Evolutionary conservation across 768 basidiomycete species (phyloP), one percentile per base, ranked within the genome.

Genomic region (Suillus subaureus): DNA sequence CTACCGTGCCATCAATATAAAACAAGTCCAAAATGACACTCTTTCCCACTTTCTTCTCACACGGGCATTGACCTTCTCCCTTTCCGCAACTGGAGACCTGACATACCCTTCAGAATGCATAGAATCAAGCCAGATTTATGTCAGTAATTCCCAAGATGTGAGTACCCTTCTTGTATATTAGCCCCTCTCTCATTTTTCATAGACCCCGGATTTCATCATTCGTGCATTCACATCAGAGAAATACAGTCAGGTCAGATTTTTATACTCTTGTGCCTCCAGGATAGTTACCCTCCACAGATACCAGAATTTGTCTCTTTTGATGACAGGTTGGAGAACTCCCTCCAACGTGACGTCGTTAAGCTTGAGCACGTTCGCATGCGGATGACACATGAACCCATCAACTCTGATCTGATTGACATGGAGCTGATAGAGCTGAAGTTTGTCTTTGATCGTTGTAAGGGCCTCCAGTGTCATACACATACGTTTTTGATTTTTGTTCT

Each of bases 11-110:
- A 82, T 96, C 80, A 87, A 89, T 66, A 81, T 93, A 67, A 95
- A 95, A 74, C 91, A 93, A 71, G 85, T 96, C 28, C 94, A 97
- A 74, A 85, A 90, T 64, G 96, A 97, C 71, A 97, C 96, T 1
- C 81, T 97, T 9, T 93, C 93, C 2, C 93, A 97, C 73, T 85
- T 93, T 63, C 77, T 95, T 61, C 84, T 95, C 49, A 87, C 91
- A 23, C 86, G 94, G 26, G 85, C 89, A 13, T 86, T 89, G 26
- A 91, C 88, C 0, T 96, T 94, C 80, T 93, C 92, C 3, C 78
- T 91, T 45, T 89, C 91, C 52, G 82, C 90, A 5, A 84, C 80
- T 16, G 93, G 93, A 9, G 93, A 95, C 70, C 75, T 95, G 37
- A 90, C 92, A 1, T 85, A 87, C 75, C 81, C 86, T 28, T 84